Base-by-base conservation (phyloP, 805 yeast genomes). In the Yarrowia divulgata region DNA sequence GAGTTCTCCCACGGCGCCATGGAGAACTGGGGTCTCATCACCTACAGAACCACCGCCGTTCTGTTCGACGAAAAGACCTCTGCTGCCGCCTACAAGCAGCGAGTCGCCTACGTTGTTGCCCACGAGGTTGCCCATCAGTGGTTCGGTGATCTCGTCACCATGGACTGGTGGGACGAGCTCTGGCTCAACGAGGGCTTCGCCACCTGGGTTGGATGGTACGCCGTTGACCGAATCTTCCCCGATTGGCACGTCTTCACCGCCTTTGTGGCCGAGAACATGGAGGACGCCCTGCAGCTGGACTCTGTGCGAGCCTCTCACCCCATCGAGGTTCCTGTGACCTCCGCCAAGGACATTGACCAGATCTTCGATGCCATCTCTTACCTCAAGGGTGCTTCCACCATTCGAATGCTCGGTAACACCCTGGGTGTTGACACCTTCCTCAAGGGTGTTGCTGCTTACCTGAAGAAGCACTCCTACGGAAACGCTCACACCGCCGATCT, bases 51-150 rank as follows among this genome's bases (percentile, higher is more conserved):
- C 57, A 89, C 88, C 54, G 94, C 90, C 73, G 80, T 90, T 70
- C 83, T 90, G 72, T 83, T 88, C 71, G 93, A 90, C 77, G 88
- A 88, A 67, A 82, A 83, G 72, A 85, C 85, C 73, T 83, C 92
- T 46, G 86, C 88, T 71, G 81, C 86, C 71, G 82, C 81, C 70
- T 85, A 89, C 73, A 86, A 87, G 77, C 88, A 87, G 77, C 84
- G 93, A 77, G 95, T 90, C 48, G 90, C 93, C 45, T 94, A 90
- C 76, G 95, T 90, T 62, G 93, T 90, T 55, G 91, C 89, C 81
- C 97, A 90, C 81, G 97, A 90, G 80, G 84, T 90, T 81, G 95
- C 96, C 63, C 97, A 90, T 79, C 97, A 90, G 81, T 90, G 97
- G 97, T 90, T 90, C 75, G 97, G 97, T 77, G 89, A 90, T 79